Percentiles rank a stretch among this genome's conserved stretches.
phyloP scores from a whole-genome alignment of 148 eudicot species.

The Pharnaceum exiguum region DNA sequence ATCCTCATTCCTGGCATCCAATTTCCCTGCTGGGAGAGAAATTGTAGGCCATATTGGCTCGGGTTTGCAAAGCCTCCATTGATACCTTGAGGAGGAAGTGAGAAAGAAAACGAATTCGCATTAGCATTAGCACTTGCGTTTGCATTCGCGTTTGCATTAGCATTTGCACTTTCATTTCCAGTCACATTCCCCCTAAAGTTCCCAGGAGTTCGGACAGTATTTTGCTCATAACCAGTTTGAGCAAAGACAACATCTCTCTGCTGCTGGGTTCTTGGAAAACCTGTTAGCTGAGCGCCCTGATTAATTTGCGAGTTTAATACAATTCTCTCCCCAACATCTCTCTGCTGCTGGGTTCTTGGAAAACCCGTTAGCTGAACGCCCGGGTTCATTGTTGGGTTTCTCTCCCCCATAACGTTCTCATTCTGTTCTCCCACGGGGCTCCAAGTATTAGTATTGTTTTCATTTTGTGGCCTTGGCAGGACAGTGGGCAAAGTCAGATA shows the following conservation, averaged over 20 bases:
- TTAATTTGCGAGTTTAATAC: conserved; percentile 4
- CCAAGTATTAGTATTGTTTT: conserved; percentile 2
- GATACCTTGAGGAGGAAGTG: conserved; percentile 26
- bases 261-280: conserved; percentile 13
- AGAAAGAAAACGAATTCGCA: conserved; percentile 22
- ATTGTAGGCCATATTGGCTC: conserved; percentile 26
- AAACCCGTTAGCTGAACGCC: conserved; percentile 12
- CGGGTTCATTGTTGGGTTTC: conserved; percentile 10
- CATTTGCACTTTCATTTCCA: conserved; percentile 15
- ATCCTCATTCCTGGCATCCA: conserved; percentile 26
- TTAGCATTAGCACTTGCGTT: conserved; percentile 9
- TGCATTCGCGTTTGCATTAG: background rate
- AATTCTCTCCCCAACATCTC: conserved; percentile 8
- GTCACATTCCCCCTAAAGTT: conserved; percentile 5
- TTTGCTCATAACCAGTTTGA: conserved; percentile 25
- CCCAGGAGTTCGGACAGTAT: conserved; percentile 4
- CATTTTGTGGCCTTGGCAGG: conserved; percentile 17
- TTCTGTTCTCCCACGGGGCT: conserved; percentile 9
- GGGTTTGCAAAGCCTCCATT: conserved; percentile 28
- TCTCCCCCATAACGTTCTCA: conserved; percentile 6
- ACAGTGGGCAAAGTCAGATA: conserved; percentile 18
- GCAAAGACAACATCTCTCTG: conserved; percentile 18
- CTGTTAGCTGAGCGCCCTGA: conserved; percentile 10
- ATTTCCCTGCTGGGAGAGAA: conserved; percentile 23
- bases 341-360: conserved; percentile 15